These are phyloP conservation scores for Claviceps citrina DNA, from an alignment of 2,329 filamentous ascomycete species.

Conservation along the genomic window DNA sequence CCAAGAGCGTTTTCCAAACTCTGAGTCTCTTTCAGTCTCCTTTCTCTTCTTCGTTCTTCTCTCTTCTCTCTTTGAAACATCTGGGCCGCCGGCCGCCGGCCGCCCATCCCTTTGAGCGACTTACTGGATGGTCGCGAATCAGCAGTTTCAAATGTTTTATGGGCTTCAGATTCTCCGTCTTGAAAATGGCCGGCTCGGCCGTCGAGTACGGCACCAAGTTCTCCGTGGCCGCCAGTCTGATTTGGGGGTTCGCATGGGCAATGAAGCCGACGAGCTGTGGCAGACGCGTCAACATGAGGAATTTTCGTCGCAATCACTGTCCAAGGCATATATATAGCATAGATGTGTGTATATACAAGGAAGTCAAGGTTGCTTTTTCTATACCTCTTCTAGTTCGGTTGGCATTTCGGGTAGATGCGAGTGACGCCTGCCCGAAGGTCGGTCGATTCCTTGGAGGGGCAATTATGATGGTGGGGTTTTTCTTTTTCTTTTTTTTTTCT, in stretches of 20 bases:
- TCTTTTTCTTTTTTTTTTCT: not conserved
- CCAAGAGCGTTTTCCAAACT: too few species aligned
- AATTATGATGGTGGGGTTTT: slow-evolving; percentile 10
- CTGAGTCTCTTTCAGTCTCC: too few species aligned
- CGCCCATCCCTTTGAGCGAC: too few species aligned
- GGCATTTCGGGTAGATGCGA: slow-evolving; percentile 37
- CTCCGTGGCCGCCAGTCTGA: slow-evolving; percentile 72
- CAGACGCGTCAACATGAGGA: not conserved
- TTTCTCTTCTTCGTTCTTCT: not conserved
- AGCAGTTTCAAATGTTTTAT: slow-evolving; percentile 79
- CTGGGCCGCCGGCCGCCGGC: too few species aligned
- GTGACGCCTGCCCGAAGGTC: slow-evolving; percentile 1
- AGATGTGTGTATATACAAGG: too few species aligned
- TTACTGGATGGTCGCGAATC: slow-evolving; percentile 65
- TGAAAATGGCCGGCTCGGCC: slow-evolving; percentile 66
- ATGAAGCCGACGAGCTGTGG: slow-evolving; percentile 79
- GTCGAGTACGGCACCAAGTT: slow-evolving; percentile 73
- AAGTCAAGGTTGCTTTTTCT: slow-evolving; percentile 2
- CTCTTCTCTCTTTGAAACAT: too few species aligned
- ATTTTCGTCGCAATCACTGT: not conserved
- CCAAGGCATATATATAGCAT: too few species aligned
- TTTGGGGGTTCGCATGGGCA: slow-evolving; percentile 78
- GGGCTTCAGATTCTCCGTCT: slow-evolving; percentile 59
- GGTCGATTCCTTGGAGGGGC: slow-evolving; percentile 10
- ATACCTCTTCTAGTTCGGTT: slow-evolving; percentile 61